A percentile compares a stretch with the other conserved stretches of the same genome.
Conservation (phyloP, 352 stramenopile species). For the Pythium monospermum region DNA sequence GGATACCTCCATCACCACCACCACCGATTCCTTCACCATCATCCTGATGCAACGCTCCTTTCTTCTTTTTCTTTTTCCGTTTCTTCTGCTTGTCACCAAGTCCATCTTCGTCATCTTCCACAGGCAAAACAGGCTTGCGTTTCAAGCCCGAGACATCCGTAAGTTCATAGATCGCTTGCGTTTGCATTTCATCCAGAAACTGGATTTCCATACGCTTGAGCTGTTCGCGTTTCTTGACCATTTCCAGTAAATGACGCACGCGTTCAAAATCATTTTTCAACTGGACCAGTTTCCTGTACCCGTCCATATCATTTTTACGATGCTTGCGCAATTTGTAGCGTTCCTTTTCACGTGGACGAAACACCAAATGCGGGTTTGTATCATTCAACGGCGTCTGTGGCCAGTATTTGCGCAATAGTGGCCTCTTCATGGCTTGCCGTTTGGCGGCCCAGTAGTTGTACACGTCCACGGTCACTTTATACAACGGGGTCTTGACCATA, state of each 20-base stretch:
- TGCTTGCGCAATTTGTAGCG: constrained; percentile 96
- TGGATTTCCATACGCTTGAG: constrained; percentile 79
- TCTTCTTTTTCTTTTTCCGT: constrained; percentile 35
- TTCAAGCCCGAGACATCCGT: constrained; percentile 32
- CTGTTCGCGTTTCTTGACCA: constrained; percentile 85
- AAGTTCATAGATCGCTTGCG: constrained; percentile 61
- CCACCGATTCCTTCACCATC: not conserved
- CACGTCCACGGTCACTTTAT: constrained; percentile 74
- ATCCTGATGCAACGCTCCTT: constrained; percentile 30
- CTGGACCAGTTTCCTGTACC: constrained; percentile 92
- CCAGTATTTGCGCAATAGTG: constrained; percentile 94
- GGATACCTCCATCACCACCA: not conserved
- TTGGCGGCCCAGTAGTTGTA: constrained; percentile 97
- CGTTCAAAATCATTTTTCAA: constrained; percentile 92
- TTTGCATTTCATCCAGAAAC: constrained; percentile 69
- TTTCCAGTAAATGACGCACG: constrained; percentile 71
- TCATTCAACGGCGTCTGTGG: constrained; percentile 94
- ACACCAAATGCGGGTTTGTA: constrained; percentile 98
- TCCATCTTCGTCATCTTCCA: constrained; percentile 46
- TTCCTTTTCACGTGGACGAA: constrained; percentile 96
- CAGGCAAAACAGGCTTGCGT: constrained; percentile 47
- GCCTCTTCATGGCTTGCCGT: constrained; percentile 87
- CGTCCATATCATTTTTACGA: constrained; percentile 95
- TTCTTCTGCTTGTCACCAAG: constrained; percentile 74
- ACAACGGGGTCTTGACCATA: constrained; percentile 67